Base-by-base conservation (phyloP, 495 filamentous ascomycete genomes). In the Parathielavia hyrcaniae region DNA sequence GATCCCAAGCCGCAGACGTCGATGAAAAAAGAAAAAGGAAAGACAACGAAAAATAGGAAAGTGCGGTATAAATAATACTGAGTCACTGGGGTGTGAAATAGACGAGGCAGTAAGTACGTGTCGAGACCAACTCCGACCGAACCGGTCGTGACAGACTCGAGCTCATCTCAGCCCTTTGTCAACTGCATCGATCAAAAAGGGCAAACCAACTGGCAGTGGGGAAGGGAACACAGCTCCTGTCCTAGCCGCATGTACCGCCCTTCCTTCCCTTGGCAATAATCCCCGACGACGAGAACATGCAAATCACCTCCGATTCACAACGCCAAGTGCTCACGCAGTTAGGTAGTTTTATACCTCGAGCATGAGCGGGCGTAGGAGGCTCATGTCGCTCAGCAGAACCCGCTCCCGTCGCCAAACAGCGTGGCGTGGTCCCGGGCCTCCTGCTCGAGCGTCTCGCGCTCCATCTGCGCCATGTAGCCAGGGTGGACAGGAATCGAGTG, bases 401-500 rank as follows among this genome's bases (percentile, higher is more conserved):
- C 49, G 17, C n/a, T 5, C 1, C n/a, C 13, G 6, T 38, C 34
- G 12, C 54, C 55, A 36, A 57, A 57, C 23, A 57, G 46, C 34
- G 2, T 32, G 5, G 35, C 55, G 35, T 23, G 43, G 19, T 55
- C 53, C 6, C 44, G 54, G 20, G 5, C 44, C 45, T 46, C 52
- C 30, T 34, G 38, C 51, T 44, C 36, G 35, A 35, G 50, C 51
- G 13, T 2, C 11, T 39, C 38, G 35, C 16, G 36, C 23, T 53
- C 52, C 40, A 22, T 2, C 55, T 35, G 45, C 34, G 17, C 35
- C 8, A 19, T 2, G 36, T 34, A 41, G 0, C 2, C 10, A 3
- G 54, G 54, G n/a, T 57, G 44, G 20, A 41, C 20, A 7, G 54
- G 45, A n/a, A 48, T 17, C 23, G 45, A 32, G 54, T 41, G 44